Base-by-base conservation (phyloP, 108 stramenopile genomes). In the Pseudonitzschia delicatissima region DNA sequence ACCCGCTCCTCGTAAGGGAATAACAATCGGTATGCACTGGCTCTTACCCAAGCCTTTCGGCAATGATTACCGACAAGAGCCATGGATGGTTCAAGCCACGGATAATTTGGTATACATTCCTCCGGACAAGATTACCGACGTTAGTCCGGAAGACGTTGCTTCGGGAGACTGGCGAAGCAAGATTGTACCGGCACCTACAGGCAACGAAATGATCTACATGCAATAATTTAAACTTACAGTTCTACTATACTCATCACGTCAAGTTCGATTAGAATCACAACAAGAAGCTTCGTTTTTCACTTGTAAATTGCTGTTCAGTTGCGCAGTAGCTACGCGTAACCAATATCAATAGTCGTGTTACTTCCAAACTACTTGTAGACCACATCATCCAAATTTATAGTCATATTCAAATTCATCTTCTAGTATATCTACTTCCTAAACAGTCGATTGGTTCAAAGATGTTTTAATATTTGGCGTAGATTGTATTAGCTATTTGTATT, bases 21-120 rank as follows among this genome's bases (percentile, higher is more conserved):
- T 97, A 12, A 90, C 91, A 18, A 71, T 97, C 44, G 92, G 91
- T 13, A 71, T 95, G 64, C 96, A 97, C 65, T 95, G 92, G 92
- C 76, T 97, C 57, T 62, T 97, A 37, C 96, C 94, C 39, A 88
- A 95, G 66, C 96, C 93, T 36, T 94, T 97, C 74, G 92, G 94
- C 42, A 84, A 92, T 68, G 89, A 91, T 67, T 90, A 75, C 68
- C 73, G 89, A 63, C 89, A 87, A 79, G 92, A 89, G 64, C 90
- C 89, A 32, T 82, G 82, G 83, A 72, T 77, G 75, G 81, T 77
- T 34, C 85, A 86, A 70, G 81, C 85, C n/a, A 78, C 81, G 36
- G 88, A 91, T 45, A 77, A 87, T 76, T 45, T 89, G 52, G 85
- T 91, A 17, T 89, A 91, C 62, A 68, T 87, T 23, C 92, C 92